phyloP scores from a whole-genome alignment of 441 rosid genomes.

The Gossypium trilobum region DNA sequence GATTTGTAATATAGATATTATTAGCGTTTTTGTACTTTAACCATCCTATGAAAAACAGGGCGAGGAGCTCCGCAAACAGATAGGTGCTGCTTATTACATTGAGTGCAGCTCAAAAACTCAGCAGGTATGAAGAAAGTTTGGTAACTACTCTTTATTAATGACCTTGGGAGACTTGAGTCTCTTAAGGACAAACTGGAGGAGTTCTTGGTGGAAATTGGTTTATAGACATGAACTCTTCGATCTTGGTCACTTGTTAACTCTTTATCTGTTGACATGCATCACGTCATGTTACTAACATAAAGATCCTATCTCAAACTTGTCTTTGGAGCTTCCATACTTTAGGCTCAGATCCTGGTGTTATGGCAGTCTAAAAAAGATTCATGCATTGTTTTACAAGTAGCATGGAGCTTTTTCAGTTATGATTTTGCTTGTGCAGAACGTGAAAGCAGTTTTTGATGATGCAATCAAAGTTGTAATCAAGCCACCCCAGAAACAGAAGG shows the following conservation, averaged over 20 bases:
- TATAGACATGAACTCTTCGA: neutral
- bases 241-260: neutral
- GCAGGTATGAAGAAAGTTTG: conserved; percentile 42
- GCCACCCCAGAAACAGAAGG: conserved; percentile 67
- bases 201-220: neutral
- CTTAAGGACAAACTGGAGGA: neutral
- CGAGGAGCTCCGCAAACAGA: conserved; percentile 88
- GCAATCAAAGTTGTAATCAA: conserved; percentile 86
- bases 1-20: conserved; percentile 13
- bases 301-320: neutral
- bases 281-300: neutral
- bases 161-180: neutral
- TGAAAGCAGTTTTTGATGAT: conserved; percentile 89
- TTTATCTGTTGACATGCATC: neutral
- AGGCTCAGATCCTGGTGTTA: neutral
- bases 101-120: conserved; percentile 99
- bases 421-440: conserved; percentile 48
- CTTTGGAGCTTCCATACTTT: neutral
- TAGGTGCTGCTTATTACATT: conserved; percentile 80
- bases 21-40: conserved; percentile 4
- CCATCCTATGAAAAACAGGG: conserved; percentile 40
- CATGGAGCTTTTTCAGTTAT: conserved; percentile 9
- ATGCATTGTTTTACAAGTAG: neutral
- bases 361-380: neutral
- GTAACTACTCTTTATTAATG: neutral